These are phyloP conservation scores for Agrocybe pediades DNA, from an alignment of 768 basidiomycete species.

Conservation along the genomic window DNA sequence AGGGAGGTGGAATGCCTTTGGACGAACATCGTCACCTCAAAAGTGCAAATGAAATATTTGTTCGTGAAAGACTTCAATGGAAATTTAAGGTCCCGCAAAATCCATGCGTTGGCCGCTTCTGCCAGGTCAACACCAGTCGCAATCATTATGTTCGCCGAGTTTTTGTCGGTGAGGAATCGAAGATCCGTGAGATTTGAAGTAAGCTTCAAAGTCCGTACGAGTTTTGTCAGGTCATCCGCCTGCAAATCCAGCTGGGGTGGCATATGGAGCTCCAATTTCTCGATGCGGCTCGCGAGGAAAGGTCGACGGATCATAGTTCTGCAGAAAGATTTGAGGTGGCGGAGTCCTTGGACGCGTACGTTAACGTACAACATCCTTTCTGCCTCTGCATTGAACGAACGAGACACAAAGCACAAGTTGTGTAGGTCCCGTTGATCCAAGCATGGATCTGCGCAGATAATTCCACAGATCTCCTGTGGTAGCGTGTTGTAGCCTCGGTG, in stretches of 20 bases:
- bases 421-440: slow-evolving; percentile 15
- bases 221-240: slow-evolving; percentile 18
- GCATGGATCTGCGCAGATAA: slow-evolving; percentile 19
- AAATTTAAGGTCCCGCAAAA: too few species aligned
- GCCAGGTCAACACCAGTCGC: too few species aligned
- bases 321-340: slow-evolving; percentile 22
- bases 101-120: too few species aligned
- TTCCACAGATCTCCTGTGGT: slow-evolving; percentile 24
- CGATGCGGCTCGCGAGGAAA: slow-evolving; percentile 14
- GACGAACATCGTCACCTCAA: too few species aligned
- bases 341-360: slow-evolving; percentile 12
- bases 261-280: slow-evolving; percentile 16
- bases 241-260: slow-evolving; percentile 18
- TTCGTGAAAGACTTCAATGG: too few species aligned
- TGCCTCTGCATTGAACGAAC: slow-evolving; percentile 23
- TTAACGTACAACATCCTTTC: slow-evolving; percentile 23
- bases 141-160: too few species aligned
- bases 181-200: slow-evolving; percentile 20
- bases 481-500: neutral
- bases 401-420: slow-evolving; percentile 19
- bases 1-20: too few species aligned
- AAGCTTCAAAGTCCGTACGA: slow-evolving; percentile 15
- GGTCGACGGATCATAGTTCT: slow-evolving; percentile 16
- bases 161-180: slow-evolving; percentile 11
- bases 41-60: too few species aligned